A percentile compares a stretch with the other conserved stretches of the same genome.
Evolutionary conservation across 768 basidiomycete genomes (phyloP).

Genomic region (Dendrothele bispora): DNA sequence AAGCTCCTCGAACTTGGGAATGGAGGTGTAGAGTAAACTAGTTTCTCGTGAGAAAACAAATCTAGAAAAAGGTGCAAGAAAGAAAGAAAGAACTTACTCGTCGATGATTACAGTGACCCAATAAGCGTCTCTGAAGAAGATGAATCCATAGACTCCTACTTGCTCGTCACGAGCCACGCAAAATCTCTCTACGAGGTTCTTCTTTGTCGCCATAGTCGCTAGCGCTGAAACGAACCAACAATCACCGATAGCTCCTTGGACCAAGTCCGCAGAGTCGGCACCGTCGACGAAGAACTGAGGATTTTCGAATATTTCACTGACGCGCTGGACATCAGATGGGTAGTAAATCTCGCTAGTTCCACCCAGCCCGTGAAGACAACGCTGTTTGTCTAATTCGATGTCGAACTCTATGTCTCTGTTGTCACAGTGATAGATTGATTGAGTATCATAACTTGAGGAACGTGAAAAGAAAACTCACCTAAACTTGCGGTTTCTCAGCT

Average conservation of each 20-base stretch:
- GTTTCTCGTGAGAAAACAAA: too few species aligned
- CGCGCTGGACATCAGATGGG: conserved; percentile 43
- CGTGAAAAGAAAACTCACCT: conserved; percentile 33
- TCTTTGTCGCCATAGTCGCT: conserved; percentile 44
- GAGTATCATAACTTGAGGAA: too few species aligned
- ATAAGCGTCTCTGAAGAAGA: conserved; percentile 51
- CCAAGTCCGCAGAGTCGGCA: conserved; percentile 41
- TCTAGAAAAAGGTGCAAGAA: neutral
- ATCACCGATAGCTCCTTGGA: conserved; percentile 50
- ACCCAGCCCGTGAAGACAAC: conserved; percentile 43
- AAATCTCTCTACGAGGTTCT: conserved; percentile 48
- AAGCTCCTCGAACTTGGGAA: conserved; percentile 55
- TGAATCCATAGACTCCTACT: conserved; percentile 58
- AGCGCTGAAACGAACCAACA: conserved; percentile 57
- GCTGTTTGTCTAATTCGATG: conserved; percentile 38
- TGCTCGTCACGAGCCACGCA: conserved; percentile 54
- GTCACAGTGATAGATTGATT: too few species aligned
- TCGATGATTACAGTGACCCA: conserved; percentile 59
- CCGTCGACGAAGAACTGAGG: conserved; percentile 50
- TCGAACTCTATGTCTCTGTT: conserved; percentile 58
- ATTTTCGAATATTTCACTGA: conserved; percentile 52
- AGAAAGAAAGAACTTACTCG: conserved; percentile 38
- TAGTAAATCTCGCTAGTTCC: conserved; percentile 12
- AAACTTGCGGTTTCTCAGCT: conserved; percentile 49
- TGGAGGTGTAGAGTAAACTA: conserved; percentile 48